Conservation (phyloP, 805 yeast species). For the Zygoascus ofunaensis region DNA sequence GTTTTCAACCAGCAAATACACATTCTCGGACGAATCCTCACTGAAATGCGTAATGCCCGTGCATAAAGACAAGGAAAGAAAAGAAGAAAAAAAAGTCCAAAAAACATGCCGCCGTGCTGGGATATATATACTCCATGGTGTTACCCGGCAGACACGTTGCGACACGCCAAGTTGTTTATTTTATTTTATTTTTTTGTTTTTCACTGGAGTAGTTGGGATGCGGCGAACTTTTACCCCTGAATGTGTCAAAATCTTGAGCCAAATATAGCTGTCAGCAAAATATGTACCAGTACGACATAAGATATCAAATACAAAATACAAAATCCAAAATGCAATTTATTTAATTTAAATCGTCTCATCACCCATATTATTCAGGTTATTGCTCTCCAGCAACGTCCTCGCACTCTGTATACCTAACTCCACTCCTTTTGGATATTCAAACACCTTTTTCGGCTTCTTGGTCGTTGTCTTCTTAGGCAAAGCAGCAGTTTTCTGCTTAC, state of each 20-base stretch:
- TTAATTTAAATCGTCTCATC: slow-evolving; percentile 2
- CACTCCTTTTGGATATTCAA: slow-evolving; percentile 17
- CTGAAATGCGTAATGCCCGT: slow-evolving; percentile 99
- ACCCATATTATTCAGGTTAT: slow-evolving; percentile 1
- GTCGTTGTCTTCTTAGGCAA: neutral
- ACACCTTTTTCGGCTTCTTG: slow-evolving; percentile 7
- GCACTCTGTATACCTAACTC: slow-evolving; percentile 16
- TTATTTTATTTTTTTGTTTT: neutral
- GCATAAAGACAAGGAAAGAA: slow-evolving; percentile 73
- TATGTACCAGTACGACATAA: too few species aligned
- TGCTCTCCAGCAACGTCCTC: slow-evolving; percentile 2
- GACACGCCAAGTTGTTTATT: neutral
- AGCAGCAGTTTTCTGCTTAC: neutral
- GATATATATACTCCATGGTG: neutral
- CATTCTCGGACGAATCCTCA: slow-evolving; percentile 99
- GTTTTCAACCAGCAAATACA: slow-evolving; percentile 99
- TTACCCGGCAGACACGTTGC: neutral
- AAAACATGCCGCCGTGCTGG: neutral
- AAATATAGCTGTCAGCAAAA: too few species aligned
- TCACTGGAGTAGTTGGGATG: neutral
- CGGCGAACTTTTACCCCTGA: slow-evolving; percentile 20
- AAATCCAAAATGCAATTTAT: slow-evolving; percentile 3
- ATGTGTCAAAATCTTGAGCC: too few species aligned
- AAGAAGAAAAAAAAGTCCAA: slow-evolving; percentile 2
- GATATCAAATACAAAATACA: slow-evolving; percentile 11